Percentiles rank a stretch among this genome's conserved stretches.
Evolutionary conservation across 371 early-diverging fungal species (phyloP).

Genomic region (Batrachochytrium dendrobatidis): DNA sequence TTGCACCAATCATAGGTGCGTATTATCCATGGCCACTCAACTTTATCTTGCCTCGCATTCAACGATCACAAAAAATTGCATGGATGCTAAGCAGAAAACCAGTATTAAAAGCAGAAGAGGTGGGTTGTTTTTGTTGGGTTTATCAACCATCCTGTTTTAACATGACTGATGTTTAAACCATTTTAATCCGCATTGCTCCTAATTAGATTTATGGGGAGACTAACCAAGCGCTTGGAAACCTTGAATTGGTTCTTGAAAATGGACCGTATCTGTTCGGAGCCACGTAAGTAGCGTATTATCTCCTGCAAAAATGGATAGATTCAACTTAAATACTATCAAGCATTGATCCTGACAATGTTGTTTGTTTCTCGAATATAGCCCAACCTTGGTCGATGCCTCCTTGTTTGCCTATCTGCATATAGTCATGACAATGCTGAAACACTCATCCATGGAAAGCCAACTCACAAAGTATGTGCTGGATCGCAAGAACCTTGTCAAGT

Average conservation of each 20-base stretch:
- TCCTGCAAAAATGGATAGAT: no score
- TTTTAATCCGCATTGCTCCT: background rate
- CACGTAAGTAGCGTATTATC: background rate
- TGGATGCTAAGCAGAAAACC: background rate
- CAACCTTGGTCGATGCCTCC: background rate
- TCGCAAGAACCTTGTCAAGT: background rate
- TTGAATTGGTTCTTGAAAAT: background rate
- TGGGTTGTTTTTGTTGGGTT: background rate
- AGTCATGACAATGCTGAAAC: background rate
- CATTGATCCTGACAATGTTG: background rate
- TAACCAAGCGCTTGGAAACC: background rate
- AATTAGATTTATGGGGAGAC: background rate
- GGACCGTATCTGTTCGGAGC: background rate
- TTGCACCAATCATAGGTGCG: background rate
- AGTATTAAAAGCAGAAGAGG: background rate
- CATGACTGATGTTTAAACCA: background rate
- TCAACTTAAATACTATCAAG: no score
- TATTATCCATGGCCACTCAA: constrained; percentile 2
- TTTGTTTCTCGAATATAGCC: no score
- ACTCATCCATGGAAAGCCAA: background rate
- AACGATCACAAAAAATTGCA: background rate
- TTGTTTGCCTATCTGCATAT: background rate
- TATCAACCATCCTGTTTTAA: no score
- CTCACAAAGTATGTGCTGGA: background rate
- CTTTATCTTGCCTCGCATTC: background rate